These are phyloP conservation scores for Harringtonia aguacate DNA, from an alignment of 2,329 filamentous ascomycete species.

Conservation along the genomic window DNA sequence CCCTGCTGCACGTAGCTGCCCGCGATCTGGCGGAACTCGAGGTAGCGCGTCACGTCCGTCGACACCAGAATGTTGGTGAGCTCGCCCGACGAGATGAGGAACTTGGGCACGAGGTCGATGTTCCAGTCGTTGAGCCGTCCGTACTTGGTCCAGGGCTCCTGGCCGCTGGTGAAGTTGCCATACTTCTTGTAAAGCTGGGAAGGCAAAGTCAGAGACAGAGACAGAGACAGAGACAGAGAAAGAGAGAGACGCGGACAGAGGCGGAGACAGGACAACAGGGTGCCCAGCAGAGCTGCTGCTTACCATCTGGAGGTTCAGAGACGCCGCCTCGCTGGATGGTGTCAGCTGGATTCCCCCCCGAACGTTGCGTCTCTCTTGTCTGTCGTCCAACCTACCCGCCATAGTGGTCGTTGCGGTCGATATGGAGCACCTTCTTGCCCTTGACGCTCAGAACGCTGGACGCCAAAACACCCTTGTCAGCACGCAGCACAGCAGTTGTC, in stretches of 20 bases:
- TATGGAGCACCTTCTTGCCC: conserved; percentile 97
- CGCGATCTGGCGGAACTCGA: conserved; percentile 89
- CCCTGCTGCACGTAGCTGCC: conserved; percentile 96
- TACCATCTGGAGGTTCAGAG: conserved; percentile 91
- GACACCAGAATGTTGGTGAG: conserved; percentile 97
- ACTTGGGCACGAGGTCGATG: conserved; percentile 96
- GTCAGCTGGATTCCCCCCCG: too few species aligned
- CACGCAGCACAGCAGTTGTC: neutral
- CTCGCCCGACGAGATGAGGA: conserved; percentile 97
- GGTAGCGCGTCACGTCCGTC: conserved; percentile 80
- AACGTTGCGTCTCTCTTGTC: conserved; percentile 7
- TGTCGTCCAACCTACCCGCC: conserved; percentile 60
- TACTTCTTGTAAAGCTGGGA: conserved; percentile 96
- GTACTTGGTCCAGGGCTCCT: conserved; percentile 97
- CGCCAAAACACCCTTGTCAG: neutral
- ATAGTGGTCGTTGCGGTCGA: conserved; percentile 97
- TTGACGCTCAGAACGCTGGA: conserved; percentile 88
- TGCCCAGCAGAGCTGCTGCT: conserved; percentile 18
- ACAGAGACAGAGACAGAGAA: conserved; percentile 9
- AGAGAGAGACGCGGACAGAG: neutral
- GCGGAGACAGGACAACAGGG: neutral
- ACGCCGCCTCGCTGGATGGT: conserved; percentile 70
- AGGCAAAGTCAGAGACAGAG: neutral
- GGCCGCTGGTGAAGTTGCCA: conserved; percentile 65
- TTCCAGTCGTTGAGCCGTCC: conserved; percentile 97